phyloP scores from a whole-genome alignment of 768 basidiomycete genomes.

The Naganishia randhawae region DNA sequence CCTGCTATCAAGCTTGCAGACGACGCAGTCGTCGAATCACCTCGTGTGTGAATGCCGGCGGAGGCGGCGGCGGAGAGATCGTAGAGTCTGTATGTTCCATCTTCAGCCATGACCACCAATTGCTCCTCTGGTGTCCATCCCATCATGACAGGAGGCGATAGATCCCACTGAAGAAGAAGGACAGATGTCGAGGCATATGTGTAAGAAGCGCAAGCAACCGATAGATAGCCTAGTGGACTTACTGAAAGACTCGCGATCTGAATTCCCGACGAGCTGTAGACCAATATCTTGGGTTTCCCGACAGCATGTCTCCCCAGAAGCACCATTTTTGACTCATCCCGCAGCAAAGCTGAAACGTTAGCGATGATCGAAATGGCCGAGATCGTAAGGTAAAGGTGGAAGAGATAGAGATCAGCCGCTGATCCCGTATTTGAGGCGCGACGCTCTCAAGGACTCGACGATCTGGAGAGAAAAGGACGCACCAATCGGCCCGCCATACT shows the following conservation, averaged over 20 bases:
- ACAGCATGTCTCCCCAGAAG: constrained; percentile 59
- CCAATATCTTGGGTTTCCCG: constrained; percentile 75
- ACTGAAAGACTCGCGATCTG: constrained; percentile 52
- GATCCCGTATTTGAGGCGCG: too few relatives aligned
- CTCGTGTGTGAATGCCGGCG: background rate
- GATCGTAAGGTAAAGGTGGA: background rate
- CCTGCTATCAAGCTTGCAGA: constrained; percentile 54
- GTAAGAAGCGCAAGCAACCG: too few relatives aligned
- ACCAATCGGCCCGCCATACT: constrained; percentile 88
- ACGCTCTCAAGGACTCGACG: too few relatives aligned
- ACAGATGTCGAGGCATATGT: background rate
- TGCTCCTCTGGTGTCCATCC: constrained; percentile 61
- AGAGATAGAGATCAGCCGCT: background rate
- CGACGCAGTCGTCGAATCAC: background rate
- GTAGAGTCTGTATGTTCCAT: constrained; percentile 85
- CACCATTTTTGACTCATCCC: constrained; percentile 75
- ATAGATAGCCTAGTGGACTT: too few relatives aligned
- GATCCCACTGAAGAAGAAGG: constrained; percentile 72
- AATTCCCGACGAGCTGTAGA: constrained; percentile 82
- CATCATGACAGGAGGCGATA: constrained; percentile 59
- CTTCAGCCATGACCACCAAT: constrained; percentile 81
- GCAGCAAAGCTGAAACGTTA: constrained; percentile 66
- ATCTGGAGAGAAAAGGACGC: constrained; percentile 36
- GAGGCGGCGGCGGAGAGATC: constrained; percentile 35
- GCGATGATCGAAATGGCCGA: background rate